Evolutionary conservation across 495 filamentous ascomycete genomes (phyloP).

Genomic region (Neurospora sp.): DNA sequence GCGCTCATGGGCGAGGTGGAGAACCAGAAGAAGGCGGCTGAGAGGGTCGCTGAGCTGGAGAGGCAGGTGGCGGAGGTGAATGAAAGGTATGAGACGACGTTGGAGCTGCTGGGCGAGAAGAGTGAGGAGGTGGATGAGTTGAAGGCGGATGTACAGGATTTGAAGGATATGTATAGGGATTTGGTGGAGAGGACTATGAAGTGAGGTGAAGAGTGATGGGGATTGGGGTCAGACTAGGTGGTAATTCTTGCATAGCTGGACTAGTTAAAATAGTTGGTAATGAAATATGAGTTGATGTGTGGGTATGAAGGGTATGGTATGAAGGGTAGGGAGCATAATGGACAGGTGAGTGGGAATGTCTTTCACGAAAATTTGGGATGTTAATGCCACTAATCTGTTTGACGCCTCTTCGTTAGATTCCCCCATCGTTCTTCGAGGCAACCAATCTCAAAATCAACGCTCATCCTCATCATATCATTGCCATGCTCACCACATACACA

Average conservation of each 20-base stretch:
- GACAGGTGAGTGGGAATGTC: background rate
- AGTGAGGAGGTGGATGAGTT: conserved; percentile 90
- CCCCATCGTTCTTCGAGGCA: background rate
- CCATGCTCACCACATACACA: background rate
- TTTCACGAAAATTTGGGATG: background rate
- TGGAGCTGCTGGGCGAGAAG: conserved; percentile 96
- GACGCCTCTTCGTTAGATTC: background rate
- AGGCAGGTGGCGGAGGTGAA: conserved; percentile 51
- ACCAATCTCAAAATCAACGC: background rate
- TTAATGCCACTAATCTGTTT: background rate
- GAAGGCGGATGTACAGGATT: conserved; percentile 74
- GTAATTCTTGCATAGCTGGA: background rate
- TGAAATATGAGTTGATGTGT: background rate
- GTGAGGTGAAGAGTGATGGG: conserved; percentile 5
- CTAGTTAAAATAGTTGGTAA: background rate
- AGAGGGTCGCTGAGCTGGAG: conserved; percentile 55
- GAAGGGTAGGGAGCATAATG: background rate
- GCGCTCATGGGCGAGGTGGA: conserved; percentile 78
- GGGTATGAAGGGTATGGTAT: background rate
- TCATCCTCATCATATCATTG: background rate
- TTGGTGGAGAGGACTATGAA: conserved; percentile 73
- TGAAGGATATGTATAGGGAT: conserved; percentile 93
- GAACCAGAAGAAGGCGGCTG: conserved; percentile 48
- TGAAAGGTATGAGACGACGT: conserved; percentile 72
- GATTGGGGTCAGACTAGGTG: background rate